Evolutionary conservation across 164 flowering plant genomes (phyloP).

Genomic region (Berberis vulgaris): DNA sequence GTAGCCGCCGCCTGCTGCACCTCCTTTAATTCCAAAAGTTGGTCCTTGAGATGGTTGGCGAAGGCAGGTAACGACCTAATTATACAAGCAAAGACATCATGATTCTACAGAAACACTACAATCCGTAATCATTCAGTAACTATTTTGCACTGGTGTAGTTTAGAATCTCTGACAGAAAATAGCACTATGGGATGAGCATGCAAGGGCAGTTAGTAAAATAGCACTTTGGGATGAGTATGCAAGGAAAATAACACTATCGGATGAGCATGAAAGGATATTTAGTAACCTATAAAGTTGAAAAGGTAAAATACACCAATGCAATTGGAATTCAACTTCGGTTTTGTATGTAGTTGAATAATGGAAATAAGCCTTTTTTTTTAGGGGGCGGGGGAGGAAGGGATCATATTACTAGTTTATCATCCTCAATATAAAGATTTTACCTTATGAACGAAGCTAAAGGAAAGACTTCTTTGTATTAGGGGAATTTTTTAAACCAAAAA

Average conservation of each 20-base stretch:
- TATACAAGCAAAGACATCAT: conserved; percentile 6
- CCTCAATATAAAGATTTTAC: no score
- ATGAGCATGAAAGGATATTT: no score
- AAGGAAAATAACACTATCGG: no score
- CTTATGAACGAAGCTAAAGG: neutral
- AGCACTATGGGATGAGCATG: neutral
- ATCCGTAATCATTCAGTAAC: neutral
- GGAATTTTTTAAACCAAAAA: neutral
- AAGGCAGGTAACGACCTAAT: conserved; percentile 85
- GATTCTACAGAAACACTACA: neutral
- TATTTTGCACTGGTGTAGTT: neutral
- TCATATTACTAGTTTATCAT: no score
- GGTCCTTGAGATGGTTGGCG: conserved; percentile 99
- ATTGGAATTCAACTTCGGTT: no score
- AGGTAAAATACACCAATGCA: no score
- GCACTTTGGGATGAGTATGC: no score
- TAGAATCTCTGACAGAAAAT: neutral
- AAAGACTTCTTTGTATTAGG: neutral
- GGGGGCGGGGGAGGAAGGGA: no score
- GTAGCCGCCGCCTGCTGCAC: conserved; percentile 99
- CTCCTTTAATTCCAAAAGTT: conserved; percentile 99
- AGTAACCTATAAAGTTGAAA: no score
- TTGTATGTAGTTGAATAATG: no score
- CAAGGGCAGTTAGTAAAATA: no score
- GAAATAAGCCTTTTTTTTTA: no score